Base-by-base conservation (phyloP, 1,284 basidiomycete genomes). In the Schizophyllum commune region DNA sequence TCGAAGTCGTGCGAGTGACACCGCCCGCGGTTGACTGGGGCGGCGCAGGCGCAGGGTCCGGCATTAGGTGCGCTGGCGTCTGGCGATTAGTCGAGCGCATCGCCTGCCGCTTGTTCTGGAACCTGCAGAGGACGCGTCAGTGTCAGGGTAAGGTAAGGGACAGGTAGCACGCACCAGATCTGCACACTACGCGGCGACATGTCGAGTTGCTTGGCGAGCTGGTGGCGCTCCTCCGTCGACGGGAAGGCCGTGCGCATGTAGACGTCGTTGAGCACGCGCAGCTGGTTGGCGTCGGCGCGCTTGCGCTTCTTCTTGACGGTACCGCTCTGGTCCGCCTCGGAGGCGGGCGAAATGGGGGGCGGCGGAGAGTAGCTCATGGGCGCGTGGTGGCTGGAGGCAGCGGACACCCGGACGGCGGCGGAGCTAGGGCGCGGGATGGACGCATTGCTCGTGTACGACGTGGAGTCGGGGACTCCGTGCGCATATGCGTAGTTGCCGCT, bases 291-390 rank as follows among this genome's bases (percentile, higher is more conserved):
- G 67, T 91, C 89, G 4, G 90, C 91, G 60, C 90, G 83, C 77
- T 91, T 90, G 70, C 90, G 83, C 75, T 92, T 92, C 77, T 91
- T 92, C 79, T 92, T 92, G 67, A 90, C 83, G 19, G 88, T 82
- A 68, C 88, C 88, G 27, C 11, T 21, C 20, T 20, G 53, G 20
- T 55, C 53, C 55, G 83, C 79, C 19, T 77, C 67, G 66, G 75
- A 68, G 67, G 72, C 64, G 62, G 75, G 73, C 27, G 73, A 71
- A 55, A 74, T 62, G 57, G 75, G 72, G 7, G 74, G 71, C 47
- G 69, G 67, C 8, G 66, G 68, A 47, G 39, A 47, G 39, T 47
- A 47, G 39, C 39, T 47, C 39, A 53, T 64, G 65, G 11, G 65
- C 13, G 39, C 39, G 13, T 11, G 13, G 39, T 47, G 39, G 13